Percentiles rank a stretch among this genome's conserved stretches.
These are phyloP conservation scores for Euphorbia pulcherrima DNA, from an alignment of 345 rosid species.

Conservation along the genomic window DNA sequence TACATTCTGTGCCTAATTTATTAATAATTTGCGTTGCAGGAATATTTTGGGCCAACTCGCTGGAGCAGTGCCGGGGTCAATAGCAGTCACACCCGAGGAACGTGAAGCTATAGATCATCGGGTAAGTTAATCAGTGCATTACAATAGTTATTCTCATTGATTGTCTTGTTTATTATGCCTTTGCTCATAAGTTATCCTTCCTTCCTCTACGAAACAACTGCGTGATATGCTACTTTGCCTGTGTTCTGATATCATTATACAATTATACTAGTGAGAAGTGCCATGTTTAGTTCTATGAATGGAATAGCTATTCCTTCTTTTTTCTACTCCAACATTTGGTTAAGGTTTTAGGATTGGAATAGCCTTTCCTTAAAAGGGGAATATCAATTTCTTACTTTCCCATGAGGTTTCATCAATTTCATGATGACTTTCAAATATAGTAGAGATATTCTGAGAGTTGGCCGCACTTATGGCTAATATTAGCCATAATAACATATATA, in stretches of 20 bases:
- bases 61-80: slow-evolving; percentile 81
- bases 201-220: background rate
- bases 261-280: too few relatives aligned
- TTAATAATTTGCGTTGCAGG: slow-evolving; percentile 30
- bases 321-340: too few relatives aligned
- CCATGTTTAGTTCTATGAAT: too few relatives aligned
- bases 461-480: too few relatives aligned
- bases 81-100: slow-evolving; percentile 86
- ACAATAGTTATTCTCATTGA: background rate
- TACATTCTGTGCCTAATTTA: slow-evolving; percentile 11
- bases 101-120: slow-evolving; percentile 95
- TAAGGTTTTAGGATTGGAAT: too few relatives aligned
- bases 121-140: slow-evolving; percentile 31
- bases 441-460: too few relatives aligned
- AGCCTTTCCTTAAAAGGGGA: too few relatives aligned
- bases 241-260: background rate
- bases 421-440: background rate
- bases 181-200: background rate
- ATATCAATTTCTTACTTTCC: too few relatives aligned
- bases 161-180: background rate
- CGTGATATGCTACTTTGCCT: background rate
- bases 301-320: too few relatives aligned
- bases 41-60: slow-evolving; percentile 65
- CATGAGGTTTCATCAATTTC: too few relatives aligned
- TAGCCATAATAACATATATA: too few relatives aligned